A percentile compares a stretch with the other conserved stretches of the same genome.
Conservation (phyloP, 2,329 filamentous ascomycete genomes). For the Fusarium ramigenum region DNA sequence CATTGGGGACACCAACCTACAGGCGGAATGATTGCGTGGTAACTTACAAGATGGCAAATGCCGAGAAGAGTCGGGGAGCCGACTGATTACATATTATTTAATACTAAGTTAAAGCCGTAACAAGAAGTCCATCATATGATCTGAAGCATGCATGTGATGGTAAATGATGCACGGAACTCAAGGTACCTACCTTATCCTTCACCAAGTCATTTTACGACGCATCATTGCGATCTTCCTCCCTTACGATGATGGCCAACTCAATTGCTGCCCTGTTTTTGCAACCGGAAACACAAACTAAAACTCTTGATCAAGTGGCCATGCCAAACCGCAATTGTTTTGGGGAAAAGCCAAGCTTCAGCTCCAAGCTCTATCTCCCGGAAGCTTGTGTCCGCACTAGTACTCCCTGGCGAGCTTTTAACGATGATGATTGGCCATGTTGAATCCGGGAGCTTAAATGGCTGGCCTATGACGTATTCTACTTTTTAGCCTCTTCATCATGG, state of each 20-base stretch:
- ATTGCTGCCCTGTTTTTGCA: neutral
- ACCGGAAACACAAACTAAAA: neutral
- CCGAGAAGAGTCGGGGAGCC: neutral
- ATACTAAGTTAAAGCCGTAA: neutral
- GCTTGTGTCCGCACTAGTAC: slow-evolving; percentile 32
- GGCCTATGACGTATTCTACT: slow-evolving; percentile 42
- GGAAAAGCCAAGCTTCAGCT: slow-evolving; percentile 17
- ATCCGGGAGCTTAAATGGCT: slow-evolving; percentile 13
- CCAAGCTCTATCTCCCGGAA: slow-evolving; percentile 16
- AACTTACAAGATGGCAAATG: neutral
- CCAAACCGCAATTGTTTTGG: slow-evolving; percentile 1
- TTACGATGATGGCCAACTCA: slow-evolving; percentile 1
- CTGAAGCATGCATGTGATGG: neutral
- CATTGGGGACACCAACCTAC: slow-evolving; percentile 9
- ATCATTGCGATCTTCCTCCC: neutral
- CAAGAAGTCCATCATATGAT: neutral
- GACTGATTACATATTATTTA: slow-evolving; percentile 2
- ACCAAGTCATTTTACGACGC: neutral
- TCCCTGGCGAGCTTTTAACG: slow-evolving; percentile 11
- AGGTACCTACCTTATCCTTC: no score
- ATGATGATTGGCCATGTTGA: slow-evolving; percentile 27
- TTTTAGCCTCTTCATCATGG: slow-evolving; percentile 27
- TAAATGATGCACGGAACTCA: neutral
- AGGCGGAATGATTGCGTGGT: neutral
- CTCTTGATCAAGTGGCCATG: neutral